Base-by-base conservation (phyloP, 768 basidiomycete species). In the Hortiboletus flavorubellus region DNA sequence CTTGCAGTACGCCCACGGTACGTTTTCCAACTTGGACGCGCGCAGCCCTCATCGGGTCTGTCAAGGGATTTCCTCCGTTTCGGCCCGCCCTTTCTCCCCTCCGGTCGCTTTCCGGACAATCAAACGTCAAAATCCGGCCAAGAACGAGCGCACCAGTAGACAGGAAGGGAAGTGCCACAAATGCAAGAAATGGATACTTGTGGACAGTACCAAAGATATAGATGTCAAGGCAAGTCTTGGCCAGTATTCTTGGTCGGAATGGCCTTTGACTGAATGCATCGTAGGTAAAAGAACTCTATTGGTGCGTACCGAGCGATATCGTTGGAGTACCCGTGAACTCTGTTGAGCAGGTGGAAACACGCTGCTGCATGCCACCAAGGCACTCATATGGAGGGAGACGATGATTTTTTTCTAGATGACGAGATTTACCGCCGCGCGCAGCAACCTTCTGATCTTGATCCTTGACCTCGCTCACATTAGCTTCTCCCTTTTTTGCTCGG, bases 1-100 rank as follows among this genome's bases (percentile, higher is more conserved):
- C 64, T 81, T 92, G 83, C 89, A 91, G 63, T 89, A 89, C 56
- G 76, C 79, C 3, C 89, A 91, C 64, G 89, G 89, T 88, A 73
- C 6, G 74, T 62, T 14, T 31, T 8, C 34, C 26, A 11, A 35
- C 29, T 15, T 51, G 12, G 3, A 38, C 16, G 15, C 35, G 23
- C 2, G n/a, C 44, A 38, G 16, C 50, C 15, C 42, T 45, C 43
- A 35, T 43, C 38, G 59, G 23, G 58, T 53, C 40, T 51, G 12
- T 48, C 46, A 48, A 90, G 90, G 90, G 8, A 84, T 92, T 37
- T 89, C 87, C 0, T 81, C 89, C 8, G 68, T 76, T 4, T 83
- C 85, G 0, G 84, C 82, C 0, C 78, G 75, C 2, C 91, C 91
- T 1, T 91, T 91, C 69, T 89, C 87, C 7, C 91, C 91, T 0